Conservation (phyloP, 176 grass and related monocot genomes). For the Triticum dicoccoides region DNA sequence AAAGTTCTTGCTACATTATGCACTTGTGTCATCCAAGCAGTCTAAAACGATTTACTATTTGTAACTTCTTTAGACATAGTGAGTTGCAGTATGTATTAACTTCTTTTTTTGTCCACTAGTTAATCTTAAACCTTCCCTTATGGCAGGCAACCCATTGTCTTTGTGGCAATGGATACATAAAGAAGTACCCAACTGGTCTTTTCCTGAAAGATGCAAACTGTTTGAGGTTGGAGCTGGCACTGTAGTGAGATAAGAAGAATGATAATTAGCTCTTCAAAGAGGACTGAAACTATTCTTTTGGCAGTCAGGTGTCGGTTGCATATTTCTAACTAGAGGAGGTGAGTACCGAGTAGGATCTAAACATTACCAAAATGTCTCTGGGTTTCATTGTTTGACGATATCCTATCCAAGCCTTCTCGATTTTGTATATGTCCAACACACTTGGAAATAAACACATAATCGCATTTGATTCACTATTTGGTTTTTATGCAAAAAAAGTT, state of each 20-base stretch:
- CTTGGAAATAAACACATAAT: constrained; percentile 29
- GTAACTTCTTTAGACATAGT: neutral
- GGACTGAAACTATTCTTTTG: constrained; percentile 36
- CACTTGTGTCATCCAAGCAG: neutral
- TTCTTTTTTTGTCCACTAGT: neutral
- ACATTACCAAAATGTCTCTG: neutral
- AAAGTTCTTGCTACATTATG: constrained; percentile 10
- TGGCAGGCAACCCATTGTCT: constrained; percentile 87
- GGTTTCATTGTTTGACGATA: neutral
- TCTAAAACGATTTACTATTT: neutral
- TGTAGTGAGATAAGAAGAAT: constrained; percentile 75
- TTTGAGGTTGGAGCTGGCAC: constrained; percentile 98
- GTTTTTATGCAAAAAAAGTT: neutral
- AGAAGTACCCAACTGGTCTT: constrained; percentile 53
- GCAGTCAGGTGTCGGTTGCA: constrained; percentile 15
- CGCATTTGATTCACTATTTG: neutral
- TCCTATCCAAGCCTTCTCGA: constrained; percentile 6
- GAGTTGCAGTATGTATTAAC: neutral
- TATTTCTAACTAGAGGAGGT: constrained; percentile 25
- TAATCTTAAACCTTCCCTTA: constrained; percentile 19
- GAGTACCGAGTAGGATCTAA: constrained; percentile 13
- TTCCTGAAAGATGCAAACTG: constrained; percentile 93
- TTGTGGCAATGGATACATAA: constrained; percentile 81
- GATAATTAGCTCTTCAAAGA: constrained; percentile 96
- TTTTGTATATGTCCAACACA: constrained; percentile 28